Evolutionary conservation across 164 flowering plant genomes (phyloP).

Genomic region (Vitis riparia): DNA sequence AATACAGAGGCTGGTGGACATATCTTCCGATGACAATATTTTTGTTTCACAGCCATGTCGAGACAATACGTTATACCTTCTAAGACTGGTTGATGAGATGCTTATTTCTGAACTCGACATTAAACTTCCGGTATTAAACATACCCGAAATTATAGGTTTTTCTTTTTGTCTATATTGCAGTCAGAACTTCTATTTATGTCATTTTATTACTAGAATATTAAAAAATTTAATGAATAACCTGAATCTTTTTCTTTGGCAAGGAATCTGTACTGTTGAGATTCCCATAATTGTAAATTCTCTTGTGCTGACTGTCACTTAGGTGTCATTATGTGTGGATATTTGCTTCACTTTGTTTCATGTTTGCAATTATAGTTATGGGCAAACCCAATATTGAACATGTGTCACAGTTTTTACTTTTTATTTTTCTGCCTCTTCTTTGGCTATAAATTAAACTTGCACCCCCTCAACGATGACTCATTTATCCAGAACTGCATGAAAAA

Average conservation of each 20-base stretch:
- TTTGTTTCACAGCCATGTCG: constrained; percentile 91
- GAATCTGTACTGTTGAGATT: neutral
- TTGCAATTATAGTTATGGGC: too few relatives aligned
- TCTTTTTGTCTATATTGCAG: neutral
- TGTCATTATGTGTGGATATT: too few relatives aligned
- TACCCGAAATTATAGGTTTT: neutral
- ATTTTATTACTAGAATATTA: too few relatives aligned
- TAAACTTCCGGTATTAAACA: constrained; percentile 66
- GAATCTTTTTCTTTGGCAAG: neutral
- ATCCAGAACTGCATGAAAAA: too few relatives aligned
- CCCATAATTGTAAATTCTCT: too few relatives aligned
- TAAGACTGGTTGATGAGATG: constrained; percentile 86
- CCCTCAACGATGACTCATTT: too few relatives aligned
- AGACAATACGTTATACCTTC: constrained; percentile 82
- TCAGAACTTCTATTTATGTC: neutral
- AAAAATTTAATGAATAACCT: neutral
- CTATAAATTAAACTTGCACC: too few relatives aligned
- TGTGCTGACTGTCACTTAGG: too few relatives aligned
- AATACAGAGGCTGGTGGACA: constrained; percentile 50
- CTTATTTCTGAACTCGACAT: constrained; percentile 67
- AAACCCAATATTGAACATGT: too few relatives aligned
- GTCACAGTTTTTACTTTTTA: too few relatives aligned
- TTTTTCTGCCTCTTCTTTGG: too few relatives aligned
- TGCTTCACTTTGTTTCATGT: too few relatives aligned
- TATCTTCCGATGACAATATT: constrained; percentile 70